Evolutionary conservation across 2,329 filamentous ascomycete species (phyloP).

Genomic region (Penicillium sp.): DNA sequence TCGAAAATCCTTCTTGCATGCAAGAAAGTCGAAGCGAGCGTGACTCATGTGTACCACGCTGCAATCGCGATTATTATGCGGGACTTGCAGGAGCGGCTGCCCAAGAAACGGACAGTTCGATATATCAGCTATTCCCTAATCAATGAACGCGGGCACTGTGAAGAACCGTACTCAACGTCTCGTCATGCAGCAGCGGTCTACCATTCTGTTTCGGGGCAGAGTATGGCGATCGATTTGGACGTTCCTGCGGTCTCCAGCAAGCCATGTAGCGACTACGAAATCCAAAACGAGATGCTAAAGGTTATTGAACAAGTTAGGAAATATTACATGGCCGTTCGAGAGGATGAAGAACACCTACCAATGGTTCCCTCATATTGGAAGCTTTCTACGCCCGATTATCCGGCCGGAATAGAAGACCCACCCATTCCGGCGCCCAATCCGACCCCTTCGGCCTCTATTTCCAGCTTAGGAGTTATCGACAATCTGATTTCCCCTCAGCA

Average conservation of each 20-base stretch:
- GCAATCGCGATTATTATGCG: constrained; percentile 25
- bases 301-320: constrained; percentile 17
- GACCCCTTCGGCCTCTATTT: constrained; percentile 26
- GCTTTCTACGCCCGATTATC: constrained; percentile 24
- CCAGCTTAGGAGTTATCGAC: constrained; percentile 38
- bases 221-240: constrained; percentile 24
- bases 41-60: constrained; percentile 32
- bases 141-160: constrained; percentile 28
- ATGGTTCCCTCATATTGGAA: constrained; percentile 26
- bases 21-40: constrained; percentile 14
- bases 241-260: constrained; percentile 11
- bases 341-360: constrained; percentile 23
- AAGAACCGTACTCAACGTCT: constrained; percentile 21
- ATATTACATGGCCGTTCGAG: constrained; percentile 23
- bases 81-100: constrained; percentile 16
- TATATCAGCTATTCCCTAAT: constrained; percentile 31
- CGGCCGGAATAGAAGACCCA: constrained; percentile 9
- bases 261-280: neutral
- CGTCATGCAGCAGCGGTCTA: constrained; percentile 26
- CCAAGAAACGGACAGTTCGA: constrained; percentile 19
- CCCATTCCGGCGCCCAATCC: constrained; percentile 22
- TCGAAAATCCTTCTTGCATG: constrained; percentile 19
- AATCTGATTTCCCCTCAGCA: constrained; percentile 33
- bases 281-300: constrained; percentile 11
- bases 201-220: constrained; percentile 29